These are phyloP conservation scores for Rhodotorula sp. DNA, from an alignment of 1,284 basidiomycete genomes.

Conservation along the genomic window DNA sequence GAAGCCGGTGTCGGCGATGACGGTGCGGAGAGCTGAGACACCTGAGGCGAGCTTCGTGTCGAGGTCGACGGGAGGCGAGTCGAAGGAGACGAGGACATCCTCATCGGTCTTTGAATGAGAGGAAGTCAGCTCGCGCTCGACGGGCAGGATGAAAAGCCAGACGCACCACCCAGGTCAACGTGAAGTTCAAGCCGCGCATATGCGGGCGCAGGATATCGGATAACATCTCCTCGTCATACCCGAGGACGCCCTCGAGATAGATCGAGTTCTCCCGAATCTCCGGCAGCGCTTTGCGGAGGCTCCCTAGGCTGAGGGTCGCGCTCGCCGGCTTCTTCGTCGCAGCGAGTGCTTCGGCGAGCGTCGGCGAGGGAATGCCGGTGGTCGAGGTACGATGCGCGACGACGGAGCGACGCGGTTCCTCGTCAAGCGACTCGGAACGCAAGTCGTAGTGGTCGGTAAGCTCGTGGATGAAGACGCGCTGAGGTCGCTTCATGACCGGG, in stretches of 20 bases:
- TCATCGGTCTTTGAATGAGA: conserved; percentile 27
- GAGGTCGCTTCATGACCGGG: conserved; percentile 43
- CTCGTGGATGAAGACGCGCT: conserved; percentile 43
- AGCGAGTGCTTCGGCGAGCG: conserved; percentile 41
- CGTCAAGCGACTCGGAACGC: conserved; percentile 42
- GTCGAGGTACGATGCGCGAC: conserved; percentile 40
- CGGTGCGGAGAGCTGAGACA: conserved; percentile 5
- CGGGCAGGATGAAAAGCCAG: not conserved
- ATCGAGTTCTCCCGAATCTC: conserved; percentile 35
- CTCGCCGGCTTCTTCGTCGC: conserved; percentile 27
- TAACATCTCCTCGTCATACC: conserved; percentile 40
- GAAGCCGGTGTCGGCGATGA: conserved; percentile 37
- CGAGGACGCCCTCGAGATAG: conserved; percentile 43
- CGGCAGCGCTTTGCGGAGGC: conserved; percentile 22
- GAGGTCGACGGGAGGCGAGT: conserved; percentile 11
- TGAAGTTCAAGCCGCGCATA: conserved; percentile 30
- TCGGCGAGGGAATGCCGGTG: conserved; percentile 35
- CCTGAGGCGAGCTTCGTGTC: conserved; percentile 25
- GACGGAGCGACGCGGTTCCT: conserved; percentile 43
- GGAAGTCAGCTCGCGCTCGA: not conserved
- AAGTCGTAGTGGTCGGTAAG: conserved; percentile 42
- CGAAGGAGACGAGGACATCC: conserved; percentile 34
- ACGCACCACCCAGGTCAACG: conserved; percentile 27
- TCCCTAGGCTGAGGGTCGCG: conserved; percentile 21
- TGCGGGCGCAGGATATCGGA: conserved; percentile 34